phyloP scores from a whole-genome alignment of 2,329 filamentous ascomycete species.

The Hansfordia pulvinata region DNA sequence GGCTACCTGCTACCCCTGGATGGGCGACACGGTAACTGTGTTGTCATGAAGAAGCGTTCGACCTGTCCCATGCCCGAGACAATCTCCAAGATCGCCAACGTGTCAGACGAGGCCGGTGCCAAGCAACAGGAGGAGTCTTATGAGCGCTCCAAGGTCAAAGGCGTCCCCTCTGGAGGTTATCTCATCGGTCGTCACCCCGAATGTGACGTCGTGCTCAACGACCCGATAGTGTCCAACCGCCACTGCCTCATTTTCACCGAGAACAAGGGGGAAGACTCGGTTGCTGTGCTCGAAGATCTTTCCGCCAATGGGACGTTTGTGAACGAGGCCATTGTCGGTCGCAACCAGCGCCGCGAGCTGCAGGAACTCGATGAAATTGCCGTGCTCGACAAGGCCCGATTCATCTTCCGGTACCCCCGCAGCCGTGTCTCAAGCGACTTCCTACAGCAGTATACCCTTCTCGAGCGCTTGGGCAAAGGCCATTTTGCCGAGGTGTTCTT shows the following conservation, averaged over 20 bases:
- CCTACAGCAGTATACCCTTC: conserved; percentile 70
- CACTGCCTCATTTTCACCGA: conserved; percentile 58
- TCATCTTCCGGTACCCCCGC: conserved; percentile 82
- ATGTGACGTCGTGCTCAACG: conserved; percentile 68
- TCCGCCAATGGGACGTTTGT: conserved; percentile 96
- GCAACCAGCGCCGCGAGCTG: conserved; percentile 82
- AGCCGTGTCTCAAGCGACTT: conserved; percentile 64
- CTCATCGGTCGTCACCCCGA: conserved; percentile 87
- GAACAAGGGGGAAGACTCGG: conserved; percentile 41
- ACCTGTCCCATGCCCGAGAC: conserved; percentile 50
- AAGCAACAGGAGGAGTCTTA: conserved; percentile 44
- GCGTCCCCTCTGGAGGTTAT: conserved; percentile 65
- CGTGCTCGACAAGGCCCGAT: conserved; percentile 72
- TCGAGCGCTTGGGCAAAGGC: conserved; percentile 81
- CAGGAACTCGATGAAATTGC: conserved; percentile 85
- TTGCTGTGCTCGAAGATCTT: conserved; percentile 78
- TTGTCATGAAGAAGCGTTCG: conserved; percentile 61
- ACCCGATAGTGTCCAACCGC: conserved; percentile 76
- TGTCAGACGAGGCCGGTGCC: conserved; percentile 28
- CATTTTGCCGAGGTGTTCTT: conserved; percentile 92
- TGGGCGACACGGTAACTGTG: conserved; percentile 50
- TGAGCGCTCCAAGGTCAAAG: conserved; percentile 46
- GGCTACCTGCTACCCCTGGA: conserved; percentile 84
- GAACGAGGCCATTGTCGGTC: conserved; percentile 79
- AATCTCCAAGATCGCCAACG: conserved; percentile 23